Conservation (phyloP, 148 eudicot genomes). For the Vaccinium corymbosum region DNA sequence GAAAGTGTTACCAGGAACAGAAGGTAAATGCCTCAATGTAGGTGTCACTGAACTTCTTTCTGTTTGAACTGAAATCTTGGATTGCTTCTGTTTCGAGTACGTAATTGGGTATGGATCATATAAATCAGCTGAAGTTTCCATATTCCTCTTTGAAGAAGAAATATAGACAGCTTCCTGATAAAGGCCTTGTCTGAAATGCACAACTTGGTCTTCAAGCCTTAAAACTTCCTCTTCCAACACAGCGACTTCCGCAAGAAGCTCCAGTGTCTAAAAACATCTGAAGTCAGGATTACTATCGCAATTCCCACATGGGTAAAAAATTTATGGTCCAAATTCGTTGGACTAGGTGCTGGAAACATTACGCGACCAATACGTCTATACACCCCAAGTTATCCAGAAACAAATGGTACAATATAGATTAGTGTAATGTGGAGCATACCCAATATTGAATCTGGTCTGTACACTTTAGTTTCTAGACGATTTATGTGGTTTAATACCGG, state of each 20-base stretch:
- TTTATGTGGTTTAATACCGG: neutral
- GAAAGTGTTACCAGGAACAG: slow-evolving; percentile 24
- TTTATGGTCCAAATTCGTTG: neutral
- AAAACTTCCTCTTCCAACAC: slow-evolving; percentile 86
- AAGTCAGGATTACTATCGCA: slow-evolving; percentile 9
- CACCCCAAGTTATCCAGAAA: neutral
- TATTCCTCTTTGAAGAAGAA: slow-evolving; percentile 11
- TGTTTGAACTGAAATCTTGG: slow-evolving; percentile 20
- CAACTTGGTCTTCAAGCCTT: slow-evolving; percentile 77
- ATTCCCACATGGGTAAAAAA: neutral
- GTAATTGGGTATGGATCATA: slow-evolving; percentile 27
- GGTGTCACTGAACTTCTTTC: slow-evolving; percentile 14
- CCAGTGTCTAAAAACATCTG: slow-evolving; percentile 45
- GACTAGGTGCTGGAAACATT: neutral
- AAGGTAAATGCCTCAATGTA: slow-evolving; percentile 1
- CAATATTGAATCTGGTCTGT: neutral
- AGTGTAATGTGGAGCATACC: neutral
- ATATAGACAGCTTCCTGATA: slow-evolving; percentile 13
- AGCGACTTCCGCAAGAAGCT: slow-evolving; percentile 87
- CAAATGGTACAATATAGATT: neutral
- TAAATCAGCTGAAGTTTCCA: slow-evolving; percentile 22
- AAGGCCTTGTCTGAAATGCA: slow-evolving; percentile 37
- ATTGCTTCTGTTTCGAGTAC: slow-evolving; percentile 31
- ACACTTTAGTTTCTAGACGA: neutral
- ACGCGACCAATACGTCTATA: neutral